Base-by-base conservation (phyloP, 2,329 filamentous ascomycete species). In the Rhynchosporium secalis region DNA sequence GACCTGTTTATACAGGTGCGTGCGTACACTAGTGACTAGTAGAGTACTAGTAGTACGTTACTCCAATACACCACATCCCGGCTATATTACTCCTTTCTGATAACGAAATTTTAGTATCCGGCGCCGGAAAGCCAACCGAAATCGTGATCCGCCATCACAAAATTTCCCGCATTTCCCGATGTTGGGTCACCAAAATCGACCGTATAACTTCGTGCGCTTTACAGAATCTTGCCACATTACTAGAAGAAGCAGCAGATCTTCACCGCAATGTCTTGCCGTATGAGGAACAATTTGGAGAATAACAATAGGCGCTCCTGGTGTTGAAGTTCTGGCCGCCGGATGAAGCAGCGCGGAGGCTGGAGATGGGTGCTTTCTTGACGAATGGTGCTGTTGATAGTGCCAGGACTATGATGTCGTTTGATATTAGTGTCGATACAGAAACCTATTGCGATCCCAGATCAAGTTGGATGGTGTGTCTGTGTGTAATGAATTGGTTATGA, bases 271-370 rank as follows among this genome's bases (percentile, higher is more conserved):
- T 55, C 31, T 13, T 55, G 12, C 29, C 29, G 13, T 20, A 15
- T 41, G 28, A 12, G 28, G 51, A 33, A 10, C 28, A 29, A 12
- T 55, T 55, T 15, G 36, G 13, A 13, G 33, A 41, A 33, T 29
- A 55, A 33, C 51, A 55, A 40, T 55, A 33, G 51, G 31, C 51
- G 36, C 51, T 29, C 8, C 29, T 55, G 51, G 51, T 55, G 31
- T n/a, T 55, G 51, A 55, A 55, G 15, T 55, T 36, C 26, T 55
- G 51, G 51, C 51, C 33, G 13, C 4, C 40, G 20, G 51, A 55
- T 38, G 51, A 55, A 38, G 51, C 51, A 8, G 51, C 51, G 15
- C 10, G 12, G n/a, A n/a, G 26, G 13, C 20, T 36, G n/a, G 51
- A 55, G 51, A 8, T 33, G 10, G 36, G 33, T 12, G n/a, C 28